These are phyloP conservation scores for Brettanomyces custersianus DNA, from an alignment of 805 yeast genomes.

Conservation along the genomic window DNA sequence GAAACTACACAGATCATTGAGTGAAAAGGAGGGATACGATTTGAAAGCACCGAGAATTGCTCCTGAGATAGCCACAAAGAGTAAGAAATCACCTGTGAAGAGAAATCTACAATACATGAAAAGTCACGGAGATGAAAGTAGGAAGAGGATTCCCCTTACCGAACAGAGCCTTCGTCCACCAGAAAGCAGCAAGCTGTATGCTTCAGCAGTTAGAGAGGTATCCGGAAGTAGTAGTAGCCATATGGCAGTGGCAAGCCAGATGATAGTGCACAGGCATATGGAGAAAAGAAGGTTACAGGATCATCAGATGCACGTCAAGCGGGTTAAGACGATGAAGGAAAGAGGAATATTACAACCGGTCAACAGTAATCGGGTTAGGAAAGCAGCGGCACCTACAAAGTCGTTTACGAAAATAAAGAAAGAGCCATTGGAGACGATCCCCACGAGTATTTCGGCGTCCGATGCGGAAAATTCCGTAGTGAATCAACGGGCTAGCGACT, in stretches of 20 bases:
- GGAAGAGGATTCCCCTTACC: constrained; percentile 2
- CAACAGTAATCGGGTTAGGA: neutral
- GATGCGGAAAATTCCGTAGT: neutral
- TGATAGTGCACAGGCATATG: neutral
- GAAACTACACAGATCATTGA: neutral
- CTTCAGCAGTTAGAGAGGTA: neutral
- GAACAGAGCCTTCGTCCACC: constrained; percentile 3
- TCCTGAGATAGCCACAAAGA: neutral
- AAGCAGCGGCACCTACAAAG: no score
- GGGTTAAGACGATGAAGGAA: neutral
- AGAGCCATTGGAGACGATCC: constrained; percentile 1
- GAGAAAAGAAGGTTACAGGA: neutral
- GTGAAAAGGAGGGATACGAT: neutral
- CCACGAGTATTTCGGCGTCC: neutral
- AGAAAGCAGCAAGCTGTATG: neutral
- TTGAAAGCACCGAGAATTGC: neutral
- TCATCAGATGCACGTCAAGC: neutral
- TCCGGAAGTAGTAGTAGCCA: neutral
- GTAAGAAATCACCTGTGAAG: neutral
- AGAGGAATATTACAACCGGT: neutral
- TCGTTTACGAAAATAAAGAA: constrained; percentile 2
- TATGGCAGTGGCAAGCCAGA: neutral
- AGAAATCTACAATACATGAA: neutral
- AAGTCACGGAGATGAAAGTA: neutral
- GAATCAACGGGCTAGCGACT: neutral